Evolutionary conservation across 768 basidiomycete genomes (phyloP).

Genomic region (Panus rudis): DNA sequence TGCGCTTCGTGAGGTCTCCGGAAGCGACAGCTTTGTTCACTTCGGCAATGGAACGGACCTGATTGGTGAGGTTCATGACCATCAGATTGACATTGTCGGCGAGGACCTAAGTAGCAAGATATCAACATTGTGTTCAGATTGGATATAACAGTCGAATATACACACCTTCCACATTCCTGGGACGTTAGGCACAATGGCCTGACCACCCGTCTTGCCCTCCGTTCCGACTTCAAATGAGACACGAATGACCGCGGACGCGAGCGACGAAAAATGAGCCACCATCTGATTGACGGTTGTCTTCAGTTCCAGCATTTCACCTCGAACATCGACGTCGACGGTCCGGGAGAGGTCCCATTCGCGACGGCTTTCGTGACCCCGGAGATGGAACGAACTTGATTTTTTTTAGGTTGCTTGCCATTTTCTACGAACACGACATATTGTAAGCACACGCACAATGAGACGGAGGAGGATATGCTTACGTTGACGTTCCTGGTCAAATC

Average conservation of each 20-base stretch:
- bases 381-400: slow-evolving; percentile 81
- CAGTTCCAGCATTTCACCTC: slow-evolving; percentile 88
- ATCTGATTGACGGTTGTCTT: slow-evolving; percentile 78
- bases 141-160: slow-evolving; percentile 51
- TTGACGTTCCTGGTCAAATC: slow-evolving; percentile 89
- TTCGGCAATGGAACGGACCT: slow-evolving; percentile 58
- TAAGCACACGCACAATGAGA: slow-evolving; percentile 61
- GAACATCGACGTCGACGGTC: slow-evolving; percentile 85
- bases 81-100: slow-evolving; percentile 84
- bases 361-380: slow-evolving; percentile 78
- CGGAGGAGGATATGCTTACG: slow-evolving; percentile 35
- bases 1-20: background rate
- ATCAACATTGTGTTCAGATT: background rate
- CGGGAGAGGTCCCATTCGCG: slow-evolving; percentile 79
- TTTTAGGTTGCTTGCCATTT: slow-evolving; percentile 83
- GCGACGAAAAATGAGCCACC: slow-evolving; percentile 64
- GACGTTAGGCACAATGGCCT: slow-evolving; percentile 86
- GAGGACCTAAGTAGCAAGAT: slow-evolving; percentile 29
- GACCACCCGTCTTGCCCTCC: slow-evolving; percentile 92
- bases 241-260: slow-evolving; percentile 81
- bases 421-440: slow-evolving; percentile 78
- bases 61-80: slow-evolving; percentile 87
- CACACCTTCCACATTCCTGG: slow-evolving; percentile 90
- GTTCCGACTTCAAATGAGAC: slow-evolving; percentile 91
- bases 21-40: background rate